Evolutionary conservation across 192 early-diverging fungal species (phyloP).

Genomic region (Coemansia erecta): DNA sequence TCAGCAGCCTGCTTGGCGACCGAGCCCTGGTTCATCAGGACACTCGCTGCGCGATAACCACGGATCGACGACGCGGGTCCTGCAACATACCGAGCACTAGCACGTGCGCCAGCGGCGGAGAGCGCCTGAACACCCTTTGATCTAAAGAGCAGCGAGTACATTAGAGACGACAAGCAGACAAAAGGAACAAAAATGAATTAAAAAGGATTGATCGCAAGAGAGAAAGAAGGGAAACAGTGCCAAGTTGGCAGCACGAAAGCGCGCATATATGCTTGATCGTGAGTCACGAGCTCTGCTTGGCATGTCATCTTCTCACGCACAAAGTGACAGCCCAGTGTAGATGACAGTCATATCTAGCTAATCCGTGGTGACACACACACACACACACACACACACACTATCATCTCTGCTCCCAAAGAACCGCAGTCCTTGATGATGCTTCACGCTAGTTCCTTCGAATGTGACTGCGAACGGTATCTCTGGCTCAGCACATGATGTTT

Average conservation of each 20-base stretch:
- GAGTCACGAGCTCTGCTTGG: no score
- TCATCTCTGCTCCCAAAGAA: no score
- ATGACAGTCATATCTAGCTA: no score
- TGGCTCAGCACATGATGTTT: no score
- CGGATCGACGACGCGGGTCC: neutral
- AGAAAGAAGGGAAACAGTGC: no score
- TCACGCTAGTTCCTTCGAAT: no score
- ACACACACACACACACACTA: no score
- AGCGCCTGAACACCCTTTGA: slow-evolving; percentile 13
- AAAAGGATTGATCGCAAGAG: neutral
- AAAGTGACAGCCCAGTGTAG: no score
- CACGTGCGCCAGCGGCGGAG: neutral
- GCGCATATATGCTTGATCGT: neutral
- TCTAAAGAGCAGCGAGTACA: slow-evolving; percentile 7
- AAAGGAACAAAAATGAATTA: slow-evolving; percentile 8
- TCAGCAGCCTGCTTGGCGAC: slow-evolving; percentile 14
- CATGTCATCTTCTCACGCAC: no score
- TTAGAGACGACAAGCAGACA: slow-evolving; percentile 1
- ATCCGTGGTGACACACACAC: no score
- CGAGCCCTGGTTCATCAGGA: slow-evolving; percentile 2
- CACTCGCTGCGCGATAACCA: slow-evolving; percentile 19
- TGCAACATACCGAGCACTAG: neutral
- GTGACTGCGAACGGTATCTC: no score
- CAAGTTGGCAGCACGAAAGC: neutral
- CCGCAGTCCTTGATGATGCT: no score